A percentile compares a stretch with the other conserved stretches of the same genome.
phyloP scores from a whole-genome alignment of 2,329 filamentous ascomycete genomes.

The Aspergillus brunneoviolaceus region DNA sequence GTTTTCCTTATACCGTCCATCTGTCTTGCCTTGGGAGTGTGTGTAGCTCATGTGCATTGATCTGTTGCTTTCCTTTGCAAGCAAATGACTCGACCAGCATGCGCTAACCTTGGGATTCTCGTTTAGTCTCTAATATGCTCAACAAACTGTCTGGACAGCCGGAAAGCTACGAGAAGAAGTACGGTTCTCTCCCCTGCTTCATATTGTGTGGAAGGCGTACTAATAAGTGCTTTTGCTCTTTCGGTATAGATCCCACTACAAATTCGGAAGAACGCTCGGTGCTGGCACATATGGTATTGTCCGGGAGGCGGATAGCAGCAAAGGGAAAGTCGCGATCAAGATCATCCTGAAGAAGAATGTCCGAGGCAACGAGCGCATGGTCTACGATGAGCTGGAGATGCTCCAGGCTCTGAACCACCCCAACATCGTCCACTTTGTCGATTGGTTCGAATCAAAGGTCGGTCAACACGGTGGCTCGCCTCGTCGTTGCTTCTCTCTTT shows the following conservation, averaged over 20 bases:
- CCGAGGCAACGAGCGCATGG: constrained; percentile 97
- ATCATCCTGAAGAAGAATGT: constrained; percentile 99
- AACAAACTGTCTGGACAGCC: constrained; percentile 96
- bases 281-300: constrained; percentile 98
- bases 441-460: constrained; percentile 98
- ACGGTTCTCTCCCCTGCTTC: constrained; percentile 30
- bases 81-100: not conserved
- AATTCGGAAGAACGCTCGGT: constrained; percentile 88
- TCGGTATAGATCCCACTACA: constrained; percentile 71
- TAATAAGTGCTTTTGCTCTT: constrained; percentile 6
- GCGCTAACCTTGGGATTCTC: constrained; percentile 4
- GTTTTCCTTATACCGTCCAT: not conserved
- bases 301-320: constrained; percentile 82
- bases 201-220: constrained; percentile 4
- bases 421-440: constrained; percentile 94
- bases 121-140: constrained; percentile 78
- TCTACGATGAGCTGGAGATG: constrained; percentile 94
- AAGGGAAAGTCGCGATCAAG: constrained; percentile 88
- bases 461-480: constrained; percentile 26
- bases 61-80: not conserved
- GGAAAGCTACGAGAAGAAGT: constrained; percentile 99
- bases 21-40: not conserved
- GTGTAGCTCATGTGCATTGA: not conserved
- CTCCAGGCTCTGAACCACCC: constrained; percentile 87
- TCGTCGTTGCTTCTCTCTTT: constrained; percentile 4